phyloP scores from a whole-genome alignment of 2,329 filamentous ascomycete genomes.

The Dryadomyces sulphureus region DNA sequence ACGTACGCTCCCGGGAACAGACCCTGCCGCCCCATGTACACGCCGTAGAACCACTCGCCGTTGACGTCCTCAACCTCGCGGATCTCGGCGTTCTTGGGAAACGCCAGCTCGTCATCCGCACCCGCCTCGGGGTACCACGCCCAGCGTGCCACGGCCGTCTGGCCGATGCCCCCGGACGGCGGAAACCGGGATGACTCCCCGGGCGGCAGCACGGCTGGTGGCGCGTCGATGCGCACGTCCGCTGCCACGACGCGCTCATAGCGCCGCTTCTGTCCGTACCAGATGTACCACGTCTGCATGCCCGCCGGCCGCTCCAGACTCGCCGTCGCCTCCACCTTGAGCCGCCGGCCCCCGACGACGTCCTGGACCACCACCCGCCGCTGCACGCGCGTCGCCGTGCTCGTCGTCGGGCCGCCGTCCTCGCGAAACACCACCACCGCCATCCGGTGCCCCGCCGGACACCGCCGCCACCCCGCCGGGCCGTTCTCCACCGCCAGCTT shows the following conservation, averaged over 20 bases:
- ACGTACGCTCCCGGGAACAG: conserved; percentile 65
- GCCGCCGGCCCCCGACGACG: conserved; percentile 59
- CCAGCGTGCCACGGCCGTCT: conserved; percentile 53
- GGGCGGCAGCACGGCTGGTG: conserved; percentile 7
- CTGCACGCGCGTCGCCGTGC: conserved; percentile 40
- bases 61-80: conserved; percentile 76
- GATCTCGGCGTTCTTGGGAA: conserved; percentile 72
- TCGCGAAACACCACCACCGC: conserved; percentile 63
- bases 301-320: conserved; percentile 8
- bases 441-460: conserved; percentile 72
- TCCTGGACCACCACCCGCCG: conserved; percentile 54
- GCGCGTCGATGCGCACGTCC: conserved; percentile 32
- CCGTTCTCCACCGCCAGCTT: conserved; percentile 58
- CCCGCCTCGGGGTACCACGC: conserved; percentile 57
- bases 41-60: conserved; percentile 79
- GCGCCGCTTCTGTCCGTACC: conserved; percentile 21
- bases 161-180: conserved; percentile 59
- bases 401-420: not conserved
- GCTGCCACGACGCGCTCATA: conserved; percentile 32
- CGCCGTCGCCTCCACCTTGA: conserved; percentile 43
- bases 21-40: conserved; percentile 66
- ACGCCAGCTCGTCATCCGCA: conserved; percentile 62
- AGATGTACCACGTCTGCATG: conserved; percentile 10
- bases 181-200: conserved; percentile 37
- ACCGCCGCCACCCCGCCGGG: conserved; percentile 68